Percentiles rank a stretch among this genome's conserved stretches.
phyloP scores from a whole-genome alignment of 805 yeast species.

The Candida glaebosa region DNA sequence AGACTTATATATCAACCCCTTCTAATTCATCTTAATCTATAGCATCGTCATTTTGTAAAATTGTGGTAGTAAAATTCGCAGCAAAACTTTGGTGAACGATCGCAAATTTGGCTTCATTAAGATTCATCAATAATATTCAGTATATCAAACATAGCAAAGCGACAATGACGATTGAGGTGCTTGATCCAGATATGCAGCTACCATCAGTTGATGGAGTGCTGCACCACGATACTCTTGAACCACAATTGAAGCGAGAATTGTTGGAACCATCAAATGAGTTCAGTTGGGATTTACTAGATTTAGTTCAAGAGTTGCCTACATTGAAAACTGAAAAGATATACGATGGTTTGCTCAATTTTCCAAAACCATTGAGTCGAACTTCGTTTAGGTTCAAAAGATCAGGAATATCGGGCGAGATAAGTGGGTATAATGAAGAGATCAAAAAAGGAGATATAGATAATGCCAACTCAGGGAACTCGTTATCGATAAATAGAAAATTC shows the following conservation, averaged over 20 bases:
- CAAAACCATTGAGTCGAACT: constrained; percentile 62
- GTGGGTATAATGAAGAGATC: constrained; percentile 55
- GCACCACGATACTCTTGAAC: not conserved
- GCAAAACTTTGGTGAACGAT: too few species aligned
- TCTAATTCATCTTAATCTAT: too few species aligned
- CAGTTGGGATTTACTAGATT: constrained; percentile 68
- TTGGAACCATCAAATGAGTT: constrained; percentile 62
- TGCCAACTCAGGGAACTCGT: constrained; percentile 63
- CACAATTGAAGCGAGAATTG: constrained; percentile 32
- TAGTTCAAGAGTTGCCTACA: constrained; percentile 57
- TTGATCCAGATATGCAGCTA: constrained; percentile 2
- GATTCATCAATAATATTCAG: not conserved
- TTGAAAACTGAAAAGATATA: constrained; percentile 29
- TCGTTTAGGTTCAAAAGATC: constrained; percentile 62
- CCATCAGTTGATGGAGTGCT: not conserved
- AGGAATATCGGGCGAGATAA: constrained; percentile 74
- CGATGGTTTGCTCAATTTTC: constrained; percentile 50
- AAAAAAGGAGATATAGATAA: constrained; percentile 42
- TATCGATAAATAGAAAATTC: constrained; percentile 68
- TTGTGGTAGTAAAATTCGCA: not conserved
- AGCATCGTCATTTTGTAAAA: too few species aligned
- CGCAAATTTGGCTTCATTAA: too few species aligned
- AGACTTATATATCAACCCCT: not conserved
- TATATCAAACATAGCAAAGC: not conserved
- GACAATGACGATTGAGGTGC: not conserved